phyloP scores from a whole-genome alignment of 140 eudicot species.

The Ambrosia hybrid region DNA sequence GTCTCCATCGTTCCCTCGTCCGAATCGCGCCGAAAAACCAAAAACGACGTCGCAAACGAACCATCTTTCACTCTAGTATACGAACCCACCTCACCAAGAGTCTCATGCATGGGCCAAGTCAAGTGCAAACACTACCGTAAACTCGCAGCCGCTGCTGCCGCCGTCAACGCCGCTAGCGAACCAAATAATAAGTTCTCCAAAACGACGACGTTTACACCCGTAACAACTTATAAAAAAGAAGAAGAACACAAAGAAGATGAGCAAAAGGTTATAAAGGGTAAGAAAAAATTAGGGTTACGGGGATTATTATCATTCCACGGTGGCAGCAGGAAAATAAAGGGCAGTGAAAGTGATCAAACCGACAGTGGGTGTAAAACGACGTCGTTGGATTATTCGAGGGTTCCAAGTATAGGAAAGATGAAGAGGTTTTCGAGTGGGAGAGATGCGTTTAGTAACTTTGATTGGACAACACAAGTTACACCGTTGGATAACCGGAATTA shows the following conservation, averaged over 20 bases:
- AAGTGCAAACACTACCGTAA: conserved; percentile 58
- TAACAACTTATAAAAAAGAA: conserved; percentile 17
- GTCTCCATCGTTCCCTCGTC: conserved; percentile 36
- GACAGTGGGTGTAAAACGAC: conserved; percentile 17
- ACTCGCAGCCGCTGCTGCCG: conserved; percentile 23
- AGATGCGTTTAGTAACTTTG: conserved; percentile 57
- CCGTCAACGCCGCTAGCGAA: conserved; percentile 9
- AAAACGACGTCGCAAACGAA: conserved; percentile 14
- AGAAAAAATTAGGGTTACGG: conserved; percentile 25
- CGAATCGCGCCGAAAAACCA: conserved; percentile 36
- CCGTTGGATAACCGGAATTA: conserved; percentile 35
- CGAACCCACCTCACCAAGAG: conserved; percentile 82
- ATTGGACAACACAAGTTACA: conserved; percentile 65
- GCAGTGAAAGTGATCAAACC: conserved; percentile 22
- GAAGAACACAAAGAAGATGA: conserved; percentile 19
- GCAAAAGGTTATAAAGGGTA: conserved; percentile 25
- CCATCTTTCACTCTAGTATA: conserved; percentile 32
- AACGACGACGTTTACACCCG: conserved; percentile 20
- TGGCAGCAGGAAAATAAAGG: conserved; percentile 27
- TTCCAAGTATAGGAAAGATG: conserved; percentile 58
- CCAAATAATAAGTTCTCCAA: conserved; percentile 10
- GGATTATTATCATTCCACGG: conserved; percentile 19
- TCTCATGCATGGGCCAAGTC: conserved; percentile 84
- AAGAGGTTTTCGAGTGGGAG: conserved; percentile 76
- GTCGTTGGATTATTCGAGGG: conserved; percentile 10